Base-by-base conservation (phyloP, 1,139 yeast genomes). In the Petasospora fabianii region DNA sequence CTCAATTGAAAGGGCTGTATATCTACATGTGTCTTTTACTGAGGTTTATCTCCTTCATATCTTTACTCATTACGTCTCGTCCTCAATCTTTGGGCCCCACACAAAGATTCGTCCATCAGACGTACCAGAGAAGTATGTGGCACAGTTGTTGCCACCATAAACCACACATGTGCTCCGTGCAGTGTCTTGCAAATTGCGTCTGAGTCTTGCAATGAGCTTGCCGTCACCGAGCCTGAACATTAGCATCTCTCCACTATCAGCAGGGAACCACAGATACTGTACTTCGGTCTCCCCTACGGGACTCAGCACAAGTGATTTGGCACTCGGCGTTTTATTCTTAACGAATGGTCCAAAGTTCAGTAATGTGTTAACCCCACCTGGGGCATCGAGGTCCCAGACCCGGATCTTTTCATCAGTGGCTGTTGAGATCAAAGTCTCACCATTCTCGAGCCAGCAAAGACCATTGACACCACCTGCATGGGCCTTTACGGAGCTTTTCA, bases 391-490 rank as follows among this genome's bases (percentile, higher is more conserved):
- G 48, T 82, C 82, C 96, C 96, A 86, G 0, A 81, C 77, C 16
- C 88, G 64, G 3, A 85, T 69, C 51, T 77, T 81, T 44, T 85
- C 94, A 55, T 86, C 96, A 42, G 78, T 77, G 0, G 95, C 96
- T 0, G 84, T 66, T 1, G 86, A 73, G 20, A 77, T 63, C 27
- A 87, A 56, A 21, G 70, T 66, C 30, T 72, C 68, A 0, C 95
- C 95, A 21, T 64, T 54, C 13, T 74, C 79, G 42, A 75, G 75
- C 88, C 95, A 86, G 6, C 69, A 64, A 5, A 86, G 57, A 0
- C 94, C 90, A 58, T 86, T 86, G 10, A 84, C 85, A 0, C 84
- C 78, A 1, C 81, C 83, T 59, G 78, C 71, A 53, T 86, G 96
- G 0, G 95, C 88, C 49, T 75, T 77, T 1, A 68, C 71, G 1